Percentiles rank a stretch among this genome's conserved stretches.
phyloP scores from a whole-genome alignment of 2,329 filamentous ascomycete genomes.

The Botrytis squamosa region DNA sequence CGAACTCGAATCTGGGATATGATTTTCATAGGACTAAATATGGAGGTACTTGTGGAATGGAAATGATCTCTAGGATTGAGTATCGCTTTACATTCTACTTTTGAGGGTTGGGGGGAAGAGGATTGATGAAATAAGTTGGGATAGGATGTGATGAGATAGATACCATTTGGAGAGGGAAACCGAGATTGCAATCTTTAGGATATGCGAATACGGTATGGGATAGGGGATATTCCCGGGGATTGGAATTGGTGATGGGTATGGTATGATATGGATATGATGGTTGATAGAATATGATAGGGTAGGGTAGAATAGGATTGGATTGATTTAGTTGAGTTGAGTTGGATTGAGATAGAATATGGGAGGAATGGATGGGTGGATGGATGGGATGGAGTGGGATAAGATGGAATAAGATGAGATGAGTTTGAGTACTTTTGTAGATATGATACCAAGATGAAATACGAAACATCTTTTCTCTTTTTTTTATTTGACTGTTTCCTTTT shows the following conservation, averaged over 20 bases:
- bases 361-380: not conserved
- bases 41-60: not conserved
- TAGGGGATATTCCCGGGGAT: not conserved
- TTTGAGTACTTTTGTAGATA: conserved; percentile 17
- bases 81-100: not conserved
- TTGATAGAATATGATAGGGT: not conserved
- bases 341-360: not conserved
- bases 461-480: conserved; percentile 10
- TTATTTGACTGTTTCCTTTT: not conserved
- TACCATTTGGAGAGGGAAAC: not conserved
- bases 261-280: not conserved
- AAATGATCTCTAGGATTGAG: not conserved
- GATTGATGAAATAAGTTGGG: not conserved
- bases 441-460: conserved; percentile 22
- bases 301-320: not conserved
- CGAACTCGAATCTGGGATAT: not conserved
- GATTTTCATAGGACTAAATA: not conserved
- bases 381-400: not conserved
- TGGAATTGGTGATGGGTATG: not conserved
- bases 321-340: not conserved
- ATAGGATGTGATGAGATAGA: not conserved
- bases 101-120: too few relatives aligned
- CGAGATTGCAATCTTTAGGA: not conserved
- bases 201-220: not conserved
- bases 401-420: not conserved